Evolutionary conservation across 768 basidiomycete genomes (phyloP), one percentile per base, ranked within the genome.

Genomic region (Vishniacozyma victoriae): DNA sequence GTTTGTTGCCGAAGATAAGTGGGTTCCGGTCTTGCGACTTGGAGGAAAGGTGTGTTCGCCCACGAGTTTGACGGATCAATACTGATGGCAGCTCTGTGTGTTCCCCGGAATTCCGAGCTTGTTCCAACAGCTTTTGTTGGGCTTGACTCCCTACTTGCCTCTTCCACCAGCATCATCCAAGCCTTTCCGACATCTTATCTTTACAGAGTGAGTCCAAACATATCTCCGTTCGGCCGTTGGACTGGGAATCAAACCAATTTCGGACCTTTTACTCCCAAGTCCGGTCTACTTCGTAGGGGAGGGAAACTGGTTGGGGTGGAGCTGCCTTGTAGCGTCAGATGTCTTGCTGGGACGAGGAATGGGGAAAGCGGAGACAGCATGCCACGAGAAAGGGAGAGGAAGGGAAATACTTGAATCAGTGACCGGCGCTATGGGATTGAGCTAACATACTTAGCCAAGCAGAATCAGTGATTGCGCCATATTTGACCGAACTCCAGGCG

Each of bases 11-110:
- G 75, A 78, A 50, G 86, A 89, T 53, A 75, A 91, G 44, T 95
- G 88, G 87, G 90, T 92, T n/a, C 91, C 91, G 20, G 87, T 95
- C 12, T 82, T 93, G 0, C 78, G 89, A 15, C 76, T 95, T 2
- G 80, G 80, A 59, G 85, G 86, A 19, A 92, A 87, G 54, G 70
- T 67, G 50, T 48, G 67, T 55, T 19, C 22, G 31, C 16, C n/a
- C 35, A 6, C 18, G 25, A 14, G 31, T 27, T 4, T 26, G 7
- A 41, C 27, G 13, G 3, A 12, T 29, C 5, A 37, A 20, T 45
- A 11, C 1, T 23, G 27, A 29, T 41, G 24, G 11, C 12, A 69
- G 73, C 76, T 95, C 14, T 93, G 88, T 72, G 76, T 96, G 22
- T 84, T 96, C 73, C 92, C 92, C 0, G 92, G 92, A 24, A 87